These are phyloP conservation scores for Apophysomyces ossiformis DNA, from an alignment of 371 early-diverging fungal species.

Conservation along the genomic window DNA sequence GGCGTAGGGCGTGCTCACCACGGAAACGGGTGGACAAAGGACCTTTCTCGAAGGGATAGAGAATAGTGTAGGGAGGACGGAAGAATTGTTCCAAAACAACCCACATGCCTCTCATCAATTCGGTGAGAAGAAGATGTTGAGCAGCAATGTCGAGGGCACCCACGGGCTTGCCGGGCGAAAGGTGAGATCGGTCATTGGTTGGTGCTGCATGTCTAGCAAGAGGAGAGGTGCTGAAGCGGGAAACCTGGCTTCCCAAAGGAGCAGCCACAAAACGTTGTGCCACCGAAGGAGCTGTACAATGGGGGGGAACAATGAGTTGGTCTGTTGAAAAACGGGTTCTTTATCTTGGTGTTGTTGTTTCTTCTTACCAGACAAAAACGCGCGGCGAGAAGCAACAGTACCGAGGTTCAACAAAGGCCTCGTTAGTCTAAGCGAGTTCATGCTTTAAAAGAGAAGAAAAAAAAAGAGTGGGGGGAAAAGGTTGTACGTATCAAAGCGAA, in stretches of 20 bases:
- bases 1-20: conserved; percentile 96
- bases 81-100: conserved; percentile 92
- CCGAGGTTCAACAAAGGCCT: conserved; percentile 19
- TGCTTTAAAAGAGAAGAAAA: conserved; percentile 18
- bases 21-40: conserved; percentile 94
- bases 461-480: conserved; percentile 33
- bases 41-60: conserved; percentile 97
- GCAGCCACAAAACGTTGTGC: conserved; percentile 35
- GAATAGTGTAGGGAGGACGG: conserved; percentile 95
- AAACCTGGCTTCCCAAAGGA: conserved; percentile 38
- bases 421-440: conserved; percentile 34
- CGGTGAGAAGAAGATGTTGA: conserved; percentile 86
- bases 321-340: not conserved
- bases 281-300: conserved; percentile 23
- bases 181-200: conserved; percentile 28
- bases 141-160: conserved; percentile 78
- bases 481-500: conserved; percentile 13
- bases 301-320: conserved; percentile 4
- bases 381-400: conserved; percentile 17
- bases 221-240: conserved; percentile 47
- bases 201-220: conserved; percentile 42
- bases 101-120: conserved; percentile 92
- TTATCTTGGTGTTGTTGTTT: not conserved
- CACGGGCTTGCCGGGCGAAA: conserved; percentile 42
- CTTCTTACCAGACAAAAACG: conserved; percentile 14